phyloP scores from a whole-genome alignment of 2,329 filamentous ascomycete species.

The Botrytis fabae region DNA sequence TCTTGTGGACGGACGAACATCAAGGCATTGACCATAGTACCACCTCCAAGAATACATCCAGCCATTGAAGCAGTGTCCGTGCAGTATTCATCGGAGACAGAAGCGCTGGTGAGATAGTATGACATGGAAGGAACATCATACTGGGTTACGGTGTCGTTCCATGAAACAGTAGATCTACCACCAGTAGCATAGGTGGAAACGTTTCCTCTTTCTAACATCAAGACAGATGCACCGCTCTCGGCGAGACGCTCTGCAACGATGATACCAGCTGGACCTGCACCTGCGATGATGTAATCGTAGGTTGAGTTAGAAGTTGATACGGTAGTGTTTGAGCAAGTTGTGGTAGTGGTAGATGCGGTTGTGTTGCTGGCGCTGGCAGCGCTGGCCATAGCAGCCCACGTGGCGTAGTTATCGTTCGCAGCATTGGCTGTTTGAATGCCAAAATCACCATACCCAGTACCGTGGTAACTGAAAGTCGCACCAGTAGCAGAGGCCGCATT shows the following conservation, averaged over 20 bases:
- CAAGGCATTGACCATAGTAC: constrained; percentile 57
- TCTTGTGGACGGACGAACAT: constrained; percentile 66
- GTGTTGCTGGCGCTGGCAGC: neutral
- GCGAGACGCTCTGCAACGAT: constrained; percentile 23
- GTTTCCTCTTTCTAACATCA: constrained; percentile 23
- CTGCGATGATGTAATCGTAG: constrained; percentile 21
- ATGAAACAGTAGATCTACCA: constrained; percentile 18
- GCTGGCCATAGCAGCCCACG: constrained; percentile 20
- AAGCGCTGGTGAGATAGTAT: constrained; percentile 18
- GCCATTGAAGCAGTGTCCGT: constrained; percentile 59
- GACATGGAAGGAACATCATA: constrained; percentile 22
- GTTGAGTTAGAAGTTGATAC: constrained; percentile 10
- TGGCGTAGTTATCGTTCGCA: constrained; percentile 14
- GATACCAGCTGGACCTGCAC: constrained; percentile 22
- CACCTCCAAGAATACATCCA: constrained; percentile 66
- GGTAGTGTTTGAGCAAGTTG: constrained; percentile 11
- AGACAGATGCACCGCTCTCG: constrained; percentile 21
- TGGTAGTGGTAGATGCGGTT: neutral
- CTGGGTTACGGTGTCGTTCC: constrained; percentile 21
- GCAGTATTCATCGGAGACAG: constrained; percentile 42
- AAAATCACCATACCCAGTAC: constrained; percentile 16
- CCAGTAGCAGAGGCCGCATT: constrained; percentile 14
- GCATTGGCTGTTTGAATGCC: constrained; percentile 4
- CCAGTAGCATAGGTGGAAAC: constrained; percentile 22
- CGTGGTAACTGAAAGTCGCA: constrained; percentile 23